Base-by-base conservation (phyloP, 2,329 filamentous ascomycete genomes). In the Graphilbum fragrans region DNA sequence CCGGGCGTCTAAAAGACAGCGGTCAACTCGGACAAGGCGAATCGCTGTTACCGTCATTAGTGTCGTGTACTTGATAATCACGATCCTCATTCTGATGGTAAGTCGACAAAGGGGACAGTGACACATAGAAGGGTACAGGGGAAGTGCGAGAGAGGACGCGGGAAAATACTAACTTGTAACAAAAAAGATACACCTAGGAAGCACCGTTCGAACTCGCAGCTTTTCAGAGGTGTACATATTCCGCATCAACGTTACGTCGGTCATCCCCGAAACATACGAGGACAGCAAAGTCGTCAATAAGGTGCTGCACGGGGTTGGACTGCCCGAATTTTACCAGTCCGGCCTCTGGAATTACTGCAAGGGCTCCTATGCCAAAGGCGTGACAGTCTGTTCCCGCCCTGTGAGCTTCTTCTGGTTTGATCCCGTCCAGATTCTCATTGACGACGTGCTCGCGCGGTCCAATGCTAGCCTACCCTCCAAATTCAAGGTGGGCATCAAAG, bases 321-420 rank as follows among this genome's bases (percentile, higher is more conserved):
- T 95, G 38, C 86, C 94, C 58, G 90, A 95, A 60, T 95, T 94
- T 62, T 95, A 95, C 61, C 83, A 87, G 53, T 83, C 94, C 22
- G 88, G 88, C 6, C 64, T 95, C 33, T 96, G 90, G 90, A 82
- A 80, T 45, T 94, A 82, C 59, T 96, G 90, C 60, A 85, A 94
- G 58, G 88, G 88, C 18, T 8, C 29, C 29, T 93, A 88, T 59
- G 12, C 29, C 29, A 10, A 9, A 5, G 84, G 84, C 31, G 77
- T 92, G 47, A 90, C 85, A 0, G 63, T 65, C 47, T 96, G 90
- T 62, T 87, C 82, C 8, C 61, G 63, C 6, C 82, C 86, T 0
- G 53, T 75, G 52, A 66, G 69, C 8, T 67, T 88, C 42, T 96
- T 85, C 64, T 94, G 85, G 81, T 95, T 95, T 65, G 86, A 95